Conservation (phyloP, 2,329 filamentous ascomycete species). For the Penicillium brevicompactum region DNA sequence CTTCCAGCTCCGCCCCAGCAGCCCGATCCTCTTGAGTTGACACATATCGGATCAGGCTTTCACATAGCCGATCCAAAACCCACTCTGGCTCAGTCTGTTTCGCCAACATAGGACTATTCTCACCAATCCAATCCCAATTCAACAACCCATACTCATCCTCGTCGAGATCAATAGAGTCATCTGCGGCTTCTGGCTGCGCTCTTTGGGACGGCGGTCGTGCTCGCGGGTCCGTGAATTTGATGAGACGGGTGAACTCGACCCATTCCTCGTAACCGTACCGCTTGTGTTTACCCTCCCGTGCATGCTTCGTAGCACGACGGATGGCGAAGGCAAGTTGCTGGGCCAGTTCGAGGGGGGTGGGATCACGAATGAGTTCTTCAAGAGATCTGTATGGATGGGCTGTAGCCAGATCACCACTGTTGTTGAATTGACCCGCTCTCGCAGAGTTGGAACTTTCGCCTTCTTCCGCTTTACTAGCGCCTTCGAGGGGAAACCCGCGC, state of each 20-base stretch:
- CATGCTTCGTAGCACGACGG: conserved; percentile 63
- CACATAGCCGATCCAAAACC: conserved; percentile 66
- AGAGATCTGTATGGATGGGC: conserved; percentile 33
- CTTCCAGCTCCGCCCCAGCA: conserved; percentile 12
- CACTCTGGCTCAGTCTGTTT: conserved; percentile 66
- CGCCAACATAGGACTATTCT: conserved; percentile 67
- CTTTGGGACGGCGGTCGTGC: conserved; percentile 14
- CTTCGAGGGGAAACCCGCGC: conserved; percentile 50
- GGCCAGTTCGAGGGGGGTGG: conserved; percentile 61
- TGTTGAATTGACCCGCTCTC: not conserved
- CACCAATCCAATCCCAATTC: conserved; percentile 74
- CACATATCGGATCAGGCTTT: conserved; percentile 59
- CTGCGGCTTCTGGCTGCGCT: not conserved
- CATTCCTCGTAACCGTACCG: conserved; percentile 81
- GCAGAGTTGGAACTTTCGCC: conserved; percentile 8
- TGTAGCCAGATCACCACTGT: not conserved
- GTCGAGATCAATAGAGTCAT: conserved; percentile 39
- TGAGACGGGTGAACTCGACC: conserved; percentile 79
- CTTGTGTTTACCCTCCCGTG: conserved; percentile 59
- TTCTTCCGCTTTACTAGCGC: conserved; percentile 25
- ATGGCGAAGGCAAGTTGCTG: conserved; percentile 70
- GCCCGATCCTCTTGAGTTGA: conserved; percentile 22
- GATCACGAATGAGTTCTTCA: conserved; percentile 49
- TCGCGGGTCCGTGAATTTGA: conserved; percentile 56
- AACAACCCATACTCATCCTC: conserved; percentile 62